Evolutionary conservation across 2,329 filamentous ascomycete species (phyloP).

Genomic region (Stachybotrys chlorohalonatus): DNA sequence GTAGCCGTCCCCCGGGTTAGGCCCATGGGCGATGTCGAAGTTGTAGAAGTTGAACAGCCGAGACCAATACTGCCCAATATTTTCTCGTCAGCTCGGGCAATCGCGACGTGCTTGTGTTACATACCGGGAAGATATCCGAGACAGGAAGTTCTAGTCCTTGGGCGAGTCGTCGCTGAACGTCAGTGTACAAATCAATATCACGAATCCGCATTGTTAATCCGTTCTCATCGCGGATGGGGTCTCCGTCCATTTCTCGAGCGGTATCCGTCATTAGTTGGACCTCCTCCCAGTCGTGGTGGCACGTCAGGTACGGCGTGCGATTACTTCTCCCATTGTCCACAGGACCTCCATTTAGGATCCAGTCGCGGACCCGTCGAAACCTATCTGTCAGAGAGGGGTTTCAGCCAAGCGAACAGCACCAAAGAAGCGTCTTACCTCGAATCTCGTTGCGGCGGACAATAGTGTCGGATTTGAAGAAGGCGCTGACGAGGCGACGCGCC

Average conservation of each 20-base stretch:
- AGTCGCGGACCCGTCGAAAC: neutral
- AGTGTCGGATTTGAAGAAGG: neutral
- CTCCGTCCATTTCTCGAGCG: neutral
- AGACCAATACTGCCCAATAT: neutral
- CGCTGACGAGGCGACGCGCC: neutral
- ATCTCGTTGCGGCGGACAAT: neutral
- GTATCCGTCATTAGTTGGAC: neutral
- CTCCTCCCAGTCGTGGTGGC: neutral
- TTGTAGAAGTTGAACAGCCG: neutral
- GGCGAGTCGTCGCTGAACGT: neutral
- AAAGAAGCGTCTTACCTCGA: neutral
- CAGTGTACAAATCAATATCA: neutral
- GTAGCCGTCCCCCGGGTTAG: neutral
- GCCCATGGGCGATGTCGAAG: neutral
- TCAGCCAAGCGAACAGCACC: neutral
- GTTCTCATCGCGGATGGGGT: neutral
- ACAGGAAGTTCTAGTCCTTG: neutral
- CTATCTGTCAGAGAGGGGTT: neutral
- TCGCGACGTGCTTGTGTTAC: neutral
- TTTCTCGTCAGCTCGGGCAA: neutral
- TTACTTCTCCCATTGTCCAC: neutral
- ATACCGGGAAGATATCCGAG: neutral
- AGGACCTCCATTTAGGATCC: neutral
- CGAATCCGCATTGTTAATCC: neutral
- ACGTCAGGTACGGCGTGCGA: neutral